A percentile compares a stretch with the other conserved stretches of the same genome.
These are phyloP conservation scores for Discostella pseudostelligera DNA, from an alignment of 108 stramenopile genomes.

Conservation along the genomic window DNA sequence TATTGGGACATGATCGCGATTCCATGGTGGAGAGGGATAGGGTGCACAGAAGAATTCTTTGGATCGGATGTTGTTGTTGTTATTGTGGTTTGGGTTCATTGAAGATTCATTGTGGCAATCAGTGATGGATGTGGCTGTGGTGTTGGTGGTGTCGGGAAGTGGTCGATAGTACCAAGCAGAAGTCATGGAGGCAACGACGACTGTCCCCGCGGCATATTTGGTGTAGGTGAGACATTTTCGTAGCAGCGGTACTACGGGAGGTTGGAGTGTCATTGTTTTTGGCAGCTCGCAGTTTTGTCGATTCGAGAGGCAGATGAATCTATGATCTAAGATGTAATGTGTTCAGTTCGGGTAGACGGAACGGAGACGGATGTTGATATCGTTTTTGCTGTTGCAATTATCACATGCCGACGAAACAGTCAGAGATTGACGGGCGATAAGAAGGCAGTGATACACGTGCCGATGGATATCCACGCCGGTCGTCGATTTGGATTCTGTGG, in stretches of 20 bases:
- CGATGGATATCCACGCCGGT: no score
- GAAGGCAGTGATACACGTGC: no score
- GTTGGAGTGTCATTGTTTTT: neutral
- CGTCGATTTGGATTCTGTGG: no score
- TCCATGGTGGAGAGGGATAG: constrained; percentile 29
- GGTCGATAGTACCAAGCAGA: constrained; percentile 47
- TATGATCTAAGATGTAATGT: no score
- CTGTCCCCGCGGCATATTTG: constrained; percentile 13
- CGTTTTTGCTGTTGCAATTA: neutral
- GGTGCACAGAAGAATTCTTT: constrained; percentile 30
- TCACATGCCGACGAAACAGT: neutral
- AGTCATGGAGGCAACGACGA: constrained; percentile 30
- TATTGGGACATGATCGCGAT: constrained; percentile 36
- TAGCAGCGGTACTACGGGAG: neutral
- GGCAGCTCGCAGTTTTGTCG: no score
- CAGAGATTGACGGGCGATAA: no score
- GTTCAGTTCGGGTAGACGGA: constrained; percentile 9
- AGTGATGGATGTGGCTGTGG: constrained; percentile 21
- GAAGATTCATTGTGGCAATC: no score
- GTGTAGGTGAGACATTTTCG: constrained; percentile 12
- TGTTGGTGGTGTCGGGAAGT: constrained; percentile 16
- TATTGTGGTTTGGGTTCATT: neutral
- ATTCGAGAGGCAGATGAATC: no score
- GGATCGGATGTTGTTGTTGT: constrained; percentile 7
- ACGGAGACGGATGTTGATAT: neutral